Conservation (phyloP, 768 basidiomycete genomes). For the Tulasnella sp. region DNA sequence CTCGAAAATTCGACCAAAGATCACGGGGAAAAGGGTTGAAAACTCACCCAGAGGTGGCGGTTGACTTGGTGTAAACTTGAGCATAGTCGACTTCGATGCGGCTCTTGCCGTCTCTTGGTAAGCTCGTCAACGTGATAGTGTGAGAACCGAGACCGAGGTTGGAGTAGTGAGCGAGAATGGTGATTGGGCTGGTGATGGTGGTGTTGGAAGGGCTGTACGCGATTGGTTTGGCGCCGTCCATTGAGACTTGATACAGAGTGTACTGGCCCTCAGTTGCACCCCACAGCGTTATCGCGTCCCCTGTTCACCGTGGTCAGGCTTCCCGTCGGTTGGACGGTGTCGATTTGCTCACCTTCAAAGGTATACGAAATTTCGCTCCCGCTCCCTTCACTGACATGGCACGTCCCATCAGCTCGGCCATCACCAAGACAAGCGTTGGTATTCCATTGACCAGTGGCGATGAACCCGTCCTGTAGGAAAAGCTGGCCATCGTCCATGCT, state of each 20-base stretch:
- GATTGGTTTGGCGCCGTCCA: not conserved
- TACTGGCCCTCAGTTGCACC: not conserved
- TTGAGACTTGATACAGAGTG: not conserved
- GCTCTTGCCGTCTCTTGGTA: not conserved
- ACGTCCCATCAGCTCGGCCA: not conserved
- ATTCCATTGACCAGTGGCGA: not conserved
- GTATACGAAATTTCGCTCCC: not conserved
- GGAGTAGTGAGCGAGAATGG: constrained; percentile 6
- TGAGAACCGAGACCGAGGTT: constrained; percentile 11
- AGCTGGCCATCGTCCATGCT: constrained; percentile 8
- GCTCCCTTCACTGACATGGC: not conserved
- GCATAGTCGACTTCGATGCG: constrained; percentile 10
- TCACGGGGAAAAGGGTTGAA: too few species aligned
- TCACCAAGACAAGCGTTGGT: not conserved
- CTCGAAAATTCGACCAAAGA: not conserved
- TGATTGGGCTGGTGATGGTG: not conserved
- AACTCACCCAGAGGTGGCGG: not conserved
- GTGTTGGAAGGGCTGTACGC: not conserved
- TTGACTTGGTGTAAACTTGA: not conserved
- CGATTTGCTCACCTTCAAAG: not conserved
- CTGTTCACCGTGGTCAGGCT: not conserved
- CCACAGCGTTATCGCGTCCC: constrained; percentile 7
- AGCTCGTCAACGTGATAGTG: not conserved
- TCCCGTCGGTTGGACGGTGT: not conserved
- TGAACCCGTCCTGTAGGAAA: not conserved